Conservation (phyloP, 2,329 filamentous ascomycete species). For the Shiraia bambusicola region DNA sequence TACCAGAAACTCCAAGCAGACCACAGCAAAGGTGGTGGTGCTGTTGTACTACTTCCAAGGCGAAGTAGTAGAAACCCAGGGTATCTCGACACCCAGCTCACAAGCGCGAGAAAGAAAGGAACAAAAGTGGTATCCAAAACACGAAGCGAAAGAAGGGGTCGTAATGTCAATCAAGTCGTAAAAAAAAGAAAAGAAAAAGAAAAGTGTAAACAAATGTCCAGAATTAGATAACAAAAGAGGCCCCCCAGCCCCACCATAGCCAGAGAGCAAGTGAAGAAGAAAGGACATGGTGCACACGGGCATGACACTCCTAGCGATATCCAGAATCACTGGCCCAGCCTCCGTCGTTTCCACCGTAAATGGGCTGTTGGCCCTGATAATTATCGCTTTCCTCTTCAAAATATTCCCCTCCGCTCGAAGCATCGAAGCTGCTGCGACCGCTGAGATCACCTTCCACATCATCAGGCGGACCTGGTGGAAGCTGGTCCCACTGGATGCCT, state of each 20-base stretch:
- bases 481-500: conserved; percentile 79
- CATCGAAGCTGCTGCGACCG: conserved; percentile 77
- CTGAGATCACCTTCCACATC: conserved; percentile 65
- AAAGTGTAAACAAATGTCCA: background rate
- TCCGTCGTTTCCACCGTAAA: conserved; percentile 31
- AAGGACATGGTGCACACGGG: background rate
- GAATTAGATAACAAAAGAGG: no score
- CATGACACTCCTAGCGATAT: background rate
- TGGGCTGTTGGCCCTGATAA: conserved; percentile 30
- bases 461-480: conserved; percentile 63
- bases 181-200: conserved; percentile 3
- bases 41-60: no score
- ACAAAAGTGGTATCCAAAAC: conserved; percentile 21
- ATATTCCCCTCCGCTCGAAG: conserved; percentile 66
- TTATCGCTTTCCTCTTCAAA: conserved; percentile 68
- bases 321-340: conserved; percentile 41
- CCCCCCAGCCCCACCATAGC: no score
- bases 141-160: conserved; percentile 6
- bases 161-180: conserved; percentile 7
- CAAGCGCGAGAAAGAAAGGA: conserved; percentile 1
- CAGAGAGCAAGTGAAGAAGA: background rate
- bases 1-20: conserved; percentile 5
- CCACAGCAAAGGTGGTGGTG: background rate
- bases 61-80: no score
- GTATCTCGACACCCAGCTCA: no score